A percentile compares a stretch with the other conserved stretches of the same genome.
phyloP scores from a whole-genome alignment of 164 flowering plant genomes.

The Protea cynaroides region DNA sequence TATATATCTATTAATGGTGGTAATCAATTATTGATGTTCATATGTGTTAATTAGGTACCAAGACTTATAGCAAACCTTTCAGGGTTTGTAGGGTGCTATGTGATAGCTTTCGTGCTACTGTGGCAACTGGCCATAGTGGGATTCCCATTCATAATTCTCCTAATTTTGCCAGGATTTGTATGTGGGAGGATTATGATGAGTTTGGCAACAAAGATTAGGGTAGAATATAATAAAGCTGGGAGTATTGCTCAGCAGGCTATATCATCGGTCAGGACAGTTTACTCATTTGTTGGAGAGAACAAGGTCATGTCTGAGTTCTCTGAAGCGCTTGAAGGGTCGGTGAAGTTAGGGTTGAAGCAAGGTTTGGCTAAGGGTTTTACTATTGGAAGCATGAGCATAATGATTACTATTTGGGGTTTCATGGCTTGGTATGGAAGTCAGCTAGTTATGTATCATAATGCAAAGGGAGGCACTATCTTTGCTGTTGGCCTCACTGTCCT shows the following conservation, averaged over 20 bases:
- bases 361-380: constrained; percentile 87
- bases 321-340: constrained; percentile 57
- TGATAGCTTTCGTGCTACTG: constrained; percentile 44
- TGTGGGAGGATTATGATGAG: constrained; percentile 64
- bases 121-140: constrained; percentile 78
- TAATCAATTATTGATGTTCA: no score
- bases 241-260: constrained; percentile 71
- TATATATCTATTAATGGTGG: no score
- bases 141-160: constrained; percentile 50
- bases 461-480: constrained; percentile 71
- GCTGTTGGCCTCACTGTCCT: constrained; percentile 61
- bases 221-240: constrained; percentile 64
- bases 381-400: constrained; percentile 70
- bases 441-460: constrained; percentile 68
- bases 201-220: constrained; percentile 47
- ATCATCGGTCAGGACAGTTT: constrained; percentile 22
- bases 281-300: constrained; percentile 71
- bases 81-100: constrained; percentile 54
- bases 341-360: constrained; percentile 53
- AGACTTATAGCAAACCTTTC: constrained; percentile 63
- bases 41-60: no score
- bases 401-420: constrained; percentile 70
- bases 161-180: constrained; percentile 72
- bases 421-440: constrained; percentile 69
- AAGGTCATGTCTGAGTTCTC: constrained; percentile 54